Evolutionary conservation across 2,329 filamentous ascomycete genomes (phyloP).

Genomic region (Diplodia seriata): DNA sequence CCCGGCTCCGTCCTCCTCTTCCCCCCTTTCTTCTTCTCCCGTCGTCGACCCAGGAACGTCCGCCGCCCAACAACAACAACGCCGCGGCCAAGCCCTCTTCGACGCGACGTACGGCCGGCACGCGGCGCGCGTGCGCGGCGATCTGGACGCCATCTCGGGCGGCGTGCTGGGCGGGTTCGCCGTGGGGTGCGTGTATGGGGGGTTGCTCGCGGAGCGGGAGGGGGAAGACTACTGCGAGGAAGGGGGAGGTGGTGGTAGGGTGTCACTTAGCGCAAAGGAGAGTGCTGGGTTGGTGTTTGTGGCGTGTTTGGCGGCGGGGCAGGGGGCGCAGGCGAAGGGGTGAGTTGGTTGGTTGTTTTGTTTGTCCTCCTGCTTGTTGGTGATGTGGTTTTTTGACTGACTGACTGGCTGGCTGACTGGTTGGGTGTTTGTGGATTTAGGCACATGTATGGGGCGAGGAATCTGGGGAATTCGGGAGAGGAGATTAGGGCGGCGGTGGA

Average conservation of each 20-base stretch:
- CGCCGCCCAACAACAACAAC: too few relatives aligned
- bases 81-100: constrained; percentile 32
- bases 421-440: background rate
- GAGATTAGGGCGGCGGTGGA: constrained; percentile 20
- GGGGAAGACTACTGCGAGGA: background rate
- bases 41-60: too few relatives aligned
- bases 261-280: constrained; percentile 8
- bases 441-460: constrained; percentile 32
- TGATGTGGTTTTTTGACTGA: background rate
- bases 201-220: constrained; percentile 18
- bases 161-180: constrained; percentile 32
- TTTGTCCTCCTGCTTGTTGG: too few relatives aligned
- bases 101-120: constrained; percentile 30
- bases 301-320: constrained; percentile 15
- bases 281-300: constrained; percentile 28
- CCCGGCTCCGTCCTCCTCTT: background rate
- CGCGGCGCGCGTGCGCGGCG: constrained; percentile 27
- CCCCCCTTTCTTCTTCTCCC: too few relatives aligned
- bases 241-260: background rate
- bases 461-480: constrained; percentile 29
- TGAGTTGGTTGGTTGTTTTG: background rate
- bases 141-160: constrained; percentile 28
- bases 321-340: constrained; percentile 30
- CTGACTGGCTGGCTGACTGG: background rate
- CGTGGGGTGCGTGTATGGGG: constrained; percentile 31